A percentile compares a stretch with the other conserved stretches of the same genome.
Conservation (phyloP, 306 rosid species). For the Herpetospermum pedunculosum region DNA sequence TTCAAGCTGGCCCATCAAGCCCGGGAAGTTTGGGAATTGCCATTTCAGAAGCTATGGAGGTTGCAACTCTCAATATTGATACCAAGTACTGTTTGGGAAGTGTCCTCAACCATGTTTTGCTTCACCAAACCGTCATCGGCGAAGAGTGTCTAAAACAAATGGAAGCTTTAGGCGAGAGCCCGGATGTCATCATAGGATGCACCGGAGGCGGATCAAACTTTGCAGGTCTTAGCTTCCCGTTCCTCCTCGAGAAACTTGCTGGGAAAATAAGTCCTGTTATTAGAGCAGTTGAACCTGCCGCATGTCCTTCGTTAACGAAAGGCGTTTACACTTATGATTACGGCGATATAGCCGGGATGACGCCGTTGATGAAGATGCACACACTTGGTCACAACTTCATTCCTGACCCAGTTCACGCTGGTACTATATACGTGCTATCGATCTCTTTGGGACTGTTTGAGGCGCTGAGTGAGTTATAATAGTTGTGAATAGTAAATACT, state of each 20-base stretch:
- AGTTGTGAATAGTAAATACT: no score
- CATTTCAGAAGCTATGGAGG: conserved; percentile 87
- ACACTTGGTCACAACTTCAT: conserved; percentile 85
- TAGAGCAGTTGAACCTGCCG: conserved; percentile 88
- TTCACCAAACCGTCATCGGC: conserved; percentile 84
- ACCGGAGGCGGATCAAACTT: conserved; percentile 96
- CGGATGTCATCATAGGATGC: conserved; percentile 81
- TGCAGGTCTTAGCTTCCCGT: conserved; percentile 89
- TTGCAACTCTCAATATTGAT: conserved; percentile 58
- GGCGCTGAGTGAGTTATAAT: no score
- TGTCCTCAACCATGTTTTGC: conserved; percentile 86
- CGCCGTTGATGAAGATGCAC: conserved; percentile 97
- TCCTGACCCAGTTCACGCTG: conserved; percentile 96
- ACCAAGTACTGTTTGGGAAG: conserved; percentile 88
- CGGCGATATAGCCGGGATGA: conserved; percentile 88
- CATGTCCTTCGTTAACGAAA: conserved; percentile 90
- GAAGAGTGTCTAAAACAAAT: conserved; percentile 87
- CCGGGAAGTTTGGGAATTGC: conserved; percentile 97
- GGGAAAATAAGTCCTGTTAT: conserved; percentile 67
- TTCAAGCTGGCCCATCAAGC: conserved; percentile 54
- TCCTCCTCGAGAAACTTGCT: conserved; percentile 64
- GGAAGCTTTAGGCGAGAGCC: conserved; percentile 86
- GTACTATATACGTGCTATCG: conserved; percentile 7
- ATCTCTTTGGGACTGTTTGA: no score
- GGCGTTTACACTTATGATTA: conserved; percentile 72